Evolutionary conservation across 1,284 basidiomycete genomes (phyloP).

Genomic region (Boletus sp.): DNA sequence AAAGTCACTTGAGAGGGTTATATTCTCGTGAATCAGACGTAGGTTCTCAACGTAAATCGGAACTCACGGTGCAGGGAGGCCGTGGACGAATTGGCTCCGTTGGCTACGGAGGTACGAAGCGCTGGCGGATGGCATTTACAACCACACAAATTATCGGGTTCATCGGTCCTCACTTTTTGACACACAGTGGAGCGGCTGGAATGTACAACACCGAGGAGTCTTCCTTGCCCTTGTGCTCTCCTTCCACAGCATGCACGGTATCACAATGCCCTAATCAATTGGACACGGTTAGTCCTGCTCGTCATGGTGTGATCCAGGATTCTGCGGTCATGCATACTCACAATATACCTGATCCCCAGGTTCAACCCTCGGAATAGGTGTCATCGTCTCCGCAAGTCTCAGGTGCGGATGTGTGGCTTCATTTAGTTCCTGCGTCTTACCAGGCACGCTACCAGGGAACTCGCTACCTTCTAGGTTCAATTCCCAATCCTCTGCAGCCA

Average conservation of each 20-base stretch:
- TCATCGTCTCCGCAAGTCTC: conserved; percentile 51
- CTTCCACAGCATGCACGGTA: conserved; percentile 72
- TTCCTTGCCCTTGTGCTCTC: conserved; percentile 52
- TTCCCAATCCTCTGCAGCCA: conserved; percentile 57
- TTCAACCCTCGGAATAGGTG: conserved; percentile 52
- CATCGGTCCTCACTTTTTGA: conserved; percentile 48
- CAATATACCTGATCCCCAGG: conserved; percentile 81
- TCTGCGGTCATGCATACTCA: conserved; percentile 26
- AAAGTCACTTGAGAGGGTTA: conserved; percentile 52
- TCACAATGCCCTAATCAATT: conserved; percentile 56
- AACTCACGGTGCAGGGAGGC: conserved; percentile 59
- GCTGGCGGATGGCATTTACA: conserved; percentile 31
- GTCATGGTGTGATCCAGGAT: neutral
- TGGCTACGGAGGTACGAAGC: conserved; percentile 65
- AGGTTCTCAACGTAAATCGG: no score
- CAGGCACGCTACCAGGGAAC: conserved; percentile 65
- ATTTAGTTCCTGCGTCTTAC: conserved; percentile 64
- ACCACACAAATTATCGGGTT: neutral
- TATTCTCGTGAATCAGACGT: neutral
- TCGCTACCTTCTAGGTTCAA: conserved; percentile 55
- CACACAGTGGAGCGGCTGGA: conserved; percentile 70
- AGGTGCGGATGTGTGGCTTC: conserved; percentile 71
- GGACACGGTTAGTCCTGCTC: neutral
- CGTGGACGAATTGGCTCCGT: conserved; percentile 50
- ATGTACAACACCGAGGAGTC: conserved; percentile 82